Percentiles rank a stretch among this genome's conserved stretches.
Evolutionary conservation across 2,329 filamentous ascomycete genomes (phyloP).

Genomic region (Tolypocladium sp.): DNA sequence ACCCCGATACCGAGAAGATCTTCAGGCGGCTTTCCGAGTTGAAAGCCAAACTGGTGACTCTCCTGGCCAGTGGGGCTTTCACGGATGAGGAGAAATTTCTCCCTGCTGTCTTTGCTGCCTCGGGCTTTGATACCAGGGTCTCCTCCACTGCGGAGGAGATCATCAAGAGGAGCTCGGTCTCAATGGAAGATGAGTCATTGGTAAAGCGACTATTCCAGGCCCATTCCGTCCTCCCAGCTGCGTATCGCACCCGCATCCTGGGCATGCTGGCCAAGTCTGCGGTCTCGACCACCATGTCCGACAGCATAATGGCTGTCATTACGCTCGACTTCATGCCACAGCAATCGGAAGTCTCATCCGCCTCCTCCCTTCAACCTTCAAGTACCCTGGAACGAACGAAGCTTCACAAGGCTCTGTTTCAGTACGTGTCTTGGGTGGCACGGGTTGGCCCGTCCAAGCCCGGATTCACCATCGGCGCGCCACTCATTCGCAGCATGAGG

Average conservation of each 20-base stretch:
- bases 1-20: slow-evolving; percentile 55
- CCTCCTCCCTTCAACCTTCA: slow-evolving; percentile 19
- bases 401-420: slow-evolving; percentile 73
- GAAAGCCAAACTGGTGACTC: slow-evolving; percentile 52
- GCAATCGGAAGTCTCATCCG: not conserved
- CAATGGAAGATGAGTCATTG: slow-evolving; percentile 59
- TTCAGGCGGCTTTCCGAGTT: slow-evolving; percentile 28
- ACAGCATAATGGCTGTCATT: slow-evolving; percentile 61
- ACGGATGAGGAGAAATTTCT: slow-evolving; percentile 74
- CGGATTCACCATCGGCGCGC: slow-evolving; percentile 57
- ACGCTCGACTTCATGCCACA: slow-evolving; percentile 48
- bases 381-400: slow-evolving; percentile 68
- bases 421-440: slow-evolving; percentile 80
- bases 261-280: slow-evolving; percentile 68
- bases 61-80: slow-evolving; percentile 81
- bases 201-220: slow-evolving; percentile 61
- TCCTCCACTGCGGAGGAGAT: slow-evolving; percentile 82
- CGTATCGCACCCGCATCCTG: slow-evolving; percentile 71
- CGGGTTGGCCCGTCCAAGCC: slow-evolving; percentile 53
- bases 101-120: slow-evolving; percentile 73
- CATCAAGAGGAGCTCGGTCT: slow-evolving; percentile 67
- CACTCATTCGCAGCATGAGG: slow-evolving; percentile 59
- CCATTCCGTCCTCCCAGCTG: slow-evolving; percentile 63
- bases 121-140: slow-evolving; percentile 72
- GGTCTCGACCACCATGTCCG: slow-evolving; percentile 59